Evolutionary conservation across 1,284 basidiomycete species (phyloP).

Genomic region (Vanrija sp.): DNA sequence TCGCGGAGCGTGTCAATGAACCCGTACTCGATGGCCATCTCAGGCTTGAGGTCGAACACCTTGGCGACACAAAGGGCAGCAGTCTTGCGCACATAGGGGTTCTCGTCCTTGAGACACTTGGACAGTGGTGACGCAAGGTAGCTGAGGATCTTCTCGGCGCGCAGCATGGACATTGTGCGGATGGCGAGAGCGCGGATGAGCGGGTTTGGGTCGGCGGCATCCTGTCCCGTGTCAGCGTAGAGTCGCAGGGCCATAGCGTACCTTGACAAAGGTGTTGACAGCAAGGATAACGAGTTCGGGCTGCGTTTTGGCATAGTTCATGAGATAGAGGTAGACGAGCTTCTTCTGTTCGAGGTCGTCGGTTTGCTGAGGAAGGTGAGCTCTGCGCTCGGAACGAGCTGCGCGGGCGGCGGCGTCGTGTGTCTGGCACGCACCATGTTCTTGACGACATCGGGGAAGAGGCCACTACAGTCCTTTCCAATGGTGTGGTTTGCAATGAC

Average conservation of each 20-base stretch:
- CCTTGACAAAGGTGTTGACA: conserved; percentile 94
- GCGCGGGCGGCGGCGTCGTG: too few relatives aligned
- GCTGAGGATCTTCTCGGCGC: conserved; percentile 98
- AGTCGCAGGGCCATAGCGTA: conserved; percentile 9
- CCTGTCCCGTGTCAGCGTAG: conserved; percentile 53
- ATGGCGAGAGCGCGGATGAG: conserved; percentile 94
- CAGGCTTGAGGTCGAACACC: conserved; percentile 93
- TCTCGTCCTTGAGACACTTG: conserved; percentile 87
- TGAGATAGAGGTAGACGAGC: conserved; percentile 93
- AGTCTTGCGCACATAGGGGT: conserved; percentile 96
- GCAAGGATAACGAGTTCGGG: conserved; percentile 96
- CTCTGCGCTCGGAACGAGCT: not conserved
- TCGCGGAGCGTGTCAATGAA: conserved; percentile 80
- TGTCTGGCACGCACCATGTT: conserved; percentile 64
- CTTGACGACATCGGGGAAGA: conserved; percentile 97
- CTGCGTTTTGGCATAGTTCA: conserved; percentile 98
- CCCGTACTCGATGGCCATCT: conserved; percentile 89
- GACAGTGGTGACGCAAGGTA: conserved; percentile 92
- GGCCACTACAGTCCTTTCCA: conserved; percentile 91
- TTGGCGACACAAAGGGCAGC: conserved; percentile 94
- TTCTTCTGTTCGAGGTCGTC: conserved; percentile 54
- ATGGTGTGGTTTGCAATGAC: conserved; percentile 96
- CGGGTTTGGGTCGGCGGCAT: conserved; percentile 92
- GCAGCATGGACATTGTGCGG: conserved; percentile 93
- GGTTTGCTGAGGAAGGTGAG: conserved; percentile 44